These are phyloP conservation scores for Cystobasidium ongulense DNA, from an alignment of 768 basidiomycete species.

Conservation along the genomic window DNA sequence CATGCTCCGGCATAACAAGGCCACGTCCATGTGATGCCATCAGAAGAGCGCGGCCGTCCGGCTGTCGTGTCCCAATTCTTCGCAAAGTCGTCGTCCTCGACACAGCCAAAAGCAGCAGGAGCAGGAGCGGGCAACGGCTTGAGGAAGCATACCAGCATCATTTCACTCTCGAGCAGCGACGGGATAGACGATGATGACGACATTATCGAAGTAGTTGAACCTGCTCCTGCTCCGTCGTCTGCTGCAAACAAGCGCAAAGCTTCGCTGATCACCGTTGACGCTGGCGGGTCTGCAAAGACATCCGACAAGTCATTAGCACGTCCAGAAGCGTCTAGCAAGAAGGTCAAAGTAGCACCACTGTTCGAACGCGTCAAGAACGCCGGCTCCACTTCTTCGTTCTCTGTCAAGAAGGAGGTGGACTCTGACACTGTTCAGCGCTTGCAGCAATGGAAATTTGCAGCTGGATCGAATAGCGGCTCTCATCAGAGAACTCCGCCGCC, in stretches of 20 bases:
- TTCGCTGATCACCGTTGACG: not conserved
- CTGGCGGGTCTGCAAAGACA: not conserved
- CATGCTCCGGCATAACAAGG: too few relatives aligned
- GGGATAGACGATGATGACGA: conserved; percentile 5
- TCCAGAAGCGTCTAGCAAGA: not conserved
- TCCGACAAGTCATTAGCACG: not conserved
- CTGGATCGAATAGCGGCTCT: not conserved
- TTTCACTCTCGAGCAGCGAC: conserved; percentile 2
- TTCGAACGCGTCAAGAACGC: conserved; percentile 11
- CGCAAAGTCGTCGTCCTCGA: conserved; percentile 18
- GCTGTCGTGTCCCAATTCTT: conserved; percentile 21
- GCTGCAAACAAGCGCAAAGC: conserved; percentile 5
- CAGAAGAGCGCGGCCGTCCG: not conserved
- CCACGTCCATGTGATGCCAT: not conserved
- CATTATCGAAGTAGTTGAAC: not conserved
- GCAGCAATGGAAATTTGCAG: conserved; percentile 13
- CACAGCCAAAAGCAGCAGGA: not conserved
- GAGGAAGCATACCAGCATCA: conserved; percentile 28
- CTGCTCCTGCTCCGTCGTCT: not conserved
- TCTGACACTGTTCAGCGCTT: not conserved
- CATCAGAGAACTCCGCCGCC: not conserved
- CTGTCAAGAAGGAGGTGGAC: not conserved
- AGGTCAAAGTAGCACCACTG: conserved; percentile 25
- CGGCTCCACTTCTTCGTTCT: not conserved
- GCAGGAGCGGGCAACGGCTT: not conserved